Evolutionary conservation across 345 rosid genomes (phyloP), one percentile per base, ranked within the genome.

Genomic region (Citrus maxima): DNA sequence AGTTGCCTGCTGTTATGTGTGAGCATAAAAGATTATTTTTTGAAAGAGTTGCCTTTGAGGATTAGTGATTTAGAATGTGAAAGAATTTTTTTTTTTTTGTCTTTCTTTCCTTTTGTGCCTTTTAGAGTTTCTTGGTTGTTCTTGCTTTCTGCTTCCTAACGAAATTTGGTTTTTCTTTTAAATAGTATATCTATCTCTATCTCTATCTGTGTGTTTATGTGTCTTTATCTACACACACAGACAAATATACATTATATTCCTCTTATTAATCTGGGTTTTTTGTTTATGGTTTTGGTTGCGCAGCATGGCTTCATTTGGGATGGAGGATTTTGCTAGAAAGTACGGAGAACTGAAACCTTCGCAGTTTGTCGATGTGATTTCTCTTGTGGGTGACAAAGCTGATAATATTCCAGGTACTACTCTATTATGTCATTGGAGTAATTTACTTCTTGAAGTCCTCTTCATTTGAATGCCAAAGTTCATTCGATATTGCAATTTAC

Each of bases 271-370:
- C 68, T 37, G 37, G 25, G 54, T 60, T 74, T 34, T 40, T 72
- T 70, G 49, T 63, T 67, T 40, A 40, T 82, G 55, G 8, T 75
- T 85, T 89, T 70, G 65, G 74, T 76, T 81, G 75, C 70, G 38
- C 90, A 95, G 99, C 83, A 92, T 95, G 97, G 89, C 87, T 75
- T 95, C 99, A 69, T 95, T 90, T 77, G 99, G 99, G 73, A 75
- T 91, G 84, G 99, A 95, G 83, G 95, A 95, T 73, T 95, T 95
- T 76, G 93, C 99, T 76, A 69, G 90, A 85, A 90, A 85, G 82
- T 95, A 86, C 67, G 94, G 97, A 77, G 85, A 72, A 70, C 73
- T 94, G 86, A 79, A 87, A 78, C 99, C 97, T 75, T 84, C 90
- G 63, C 99, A 95, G 83, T 93, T 94, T 84, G 98, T 92, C 80